Percentiles rank a stretch among this genome's conserved stretches.
Conservation (phyloP, 441 rosid genomes). For the Omphalea diandra region DNA sequence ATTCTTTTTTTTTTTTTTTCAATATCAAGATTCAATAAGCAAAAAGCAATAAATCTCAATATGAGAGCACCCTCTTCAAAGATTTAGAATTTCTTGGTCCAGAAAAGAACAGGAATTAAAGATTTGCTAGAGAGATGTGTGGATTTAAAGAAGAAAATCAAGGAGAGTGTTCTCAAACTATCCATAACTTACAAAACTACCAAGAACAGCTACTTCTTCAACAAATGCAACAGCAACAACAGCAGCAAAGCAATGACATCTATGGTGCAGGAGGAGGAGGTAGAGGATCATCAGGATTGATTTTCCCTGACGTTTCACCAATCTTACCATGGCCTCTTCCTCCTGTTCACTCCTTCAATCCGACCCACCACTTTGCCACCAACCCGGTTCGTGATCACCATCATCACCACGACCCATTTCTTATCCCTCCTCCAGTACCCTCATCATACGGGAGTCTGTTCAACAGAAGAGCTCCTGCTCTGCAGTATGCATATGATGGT, state of each 20-base stretch:
- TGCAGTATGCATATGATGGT: conserved; percentile 78
- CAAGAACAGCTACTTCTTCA: conserved; percentile 65
- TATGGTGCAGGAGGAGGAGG: conserved; percentile 28
- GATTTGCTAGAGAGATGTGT: conserved; percentile 40
- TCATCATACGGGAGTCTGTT: conserved; percentile 59
- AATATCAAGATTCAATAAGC: background rate
- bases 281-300: conserved; percentile 46
- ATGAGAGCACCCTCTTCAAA: conserved; percentile 15
- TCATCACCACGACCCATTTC: conserved; percentile 53
- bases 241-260: conserved; percentile 36
- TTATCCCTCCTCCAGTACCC: conserved; percentile 47
- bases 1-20: no score
- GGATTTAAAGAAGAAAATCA: conserved; percentile 63
- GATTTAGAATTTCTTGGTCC: conserved; percentile 15
- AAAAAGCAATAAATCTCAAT: no score
- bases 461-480: conserved; percentile 52
- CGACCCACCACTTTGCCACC: conserved; percentile 30
- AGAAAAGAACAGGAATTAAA: no score
- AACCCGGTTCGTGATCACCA: conserved; percentile 30
- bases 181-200: conserved; percentile 62
- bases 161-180: conserved; percentile 56
- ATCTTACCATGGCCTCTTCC: conserved; percentile 62
- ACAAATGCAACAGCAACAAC: conserved; percentile 53
- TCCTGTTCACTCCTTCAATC: conserved; percentile 48
- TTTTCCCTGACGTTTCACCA: conserved; percentile 62